Conservation (phyloP, 306 rosid species). For the Dalbergia cultrata region DNA sequence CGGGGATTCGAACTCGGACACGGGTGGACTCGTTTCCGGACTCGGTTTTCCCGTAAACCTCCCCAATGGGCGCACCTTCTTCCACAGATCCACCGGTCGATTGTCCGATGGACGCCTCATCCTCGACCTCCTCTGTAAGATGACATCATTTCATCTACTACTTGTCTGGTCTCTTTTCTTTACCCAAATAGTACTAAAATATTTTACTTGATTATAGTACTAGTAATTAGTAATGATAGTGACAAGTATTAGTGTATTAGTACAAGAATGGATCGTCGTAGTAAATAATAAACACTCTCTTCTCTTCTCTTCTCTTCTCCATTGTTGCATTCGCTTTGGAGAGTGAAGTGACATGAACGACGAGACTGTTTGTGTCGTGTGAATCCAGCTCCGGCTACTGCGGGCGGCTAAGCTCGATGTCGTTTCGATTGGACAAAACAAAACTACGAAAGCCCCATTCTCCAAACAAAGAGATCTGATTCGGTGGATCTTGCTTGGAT, state of each 20-base stretch:
- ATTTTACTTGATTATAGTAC: neutral
- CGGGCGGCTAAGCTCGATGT: neutral
- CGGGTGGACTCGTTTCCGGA: slow-evolving; percentile 91
- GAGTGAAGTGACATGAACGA: neutral
- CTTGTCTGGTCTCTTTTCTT: too few relatives aligned
- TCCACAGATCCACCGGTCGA: slow-evolving; percentile 85
- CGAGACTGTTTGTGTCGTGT: too few relatives aligned
- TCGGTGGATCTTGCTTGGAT: neutral
- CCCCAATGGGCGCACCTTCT: slow-evolving; percentile 90
- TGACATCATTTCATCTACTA: neutral
- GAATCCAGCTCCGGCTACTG: too few relatives aligned
- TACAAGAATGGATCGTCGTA: neutral
- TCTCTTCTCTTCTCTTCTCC: neutral
- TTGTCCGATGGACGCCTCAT: slow-evolving; percentile 87
- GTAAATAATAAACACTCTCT: too few relatives aligned
- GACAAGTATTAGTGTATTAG: neutral
- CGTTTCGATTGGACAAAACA: neutral
- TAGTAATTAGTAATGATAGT: neutral
- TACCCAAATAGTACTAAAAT: too few relatives aligned
- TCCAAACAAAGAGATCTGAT: too few relatives aligned
- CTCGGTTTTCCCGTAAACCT: slow-evolving; percentile 79
- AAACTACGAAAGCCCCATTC: too few relatives aligned
- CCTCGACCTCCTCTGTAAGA: slow-evolving; percentile 83
- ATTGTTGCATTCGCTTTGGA: neutral
- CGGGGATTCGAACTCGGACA: slow-evolving; percentile 98